These are phyloP conservation scores for Diplocarpon rosae DNA, from an alignment of 2,329 filamentous ascomycete genomes.

Conservation along the genomic window DNA sequence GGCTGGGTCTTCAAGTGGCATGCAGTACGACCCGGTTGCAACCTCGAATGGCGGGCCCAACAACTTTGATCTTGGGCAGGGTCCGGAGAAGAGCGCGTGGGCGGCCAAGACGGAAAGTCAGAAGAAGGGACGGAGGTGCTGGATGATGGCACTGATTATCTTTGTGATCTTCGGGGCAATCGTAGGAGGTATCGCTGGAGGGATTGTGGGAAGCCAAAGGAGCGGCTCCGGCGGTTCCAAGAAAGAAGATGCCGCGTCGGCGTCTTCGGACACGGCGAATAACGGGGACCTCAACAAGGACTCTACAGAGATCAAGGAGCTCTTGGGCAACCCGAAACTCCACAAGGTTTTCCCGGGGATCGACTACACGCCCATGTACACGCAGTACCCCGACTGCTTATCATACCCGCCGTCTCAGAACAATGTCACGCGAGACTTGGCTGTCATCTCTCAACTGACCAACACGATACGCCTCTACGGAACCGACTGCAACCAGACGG, in stretches of 20 bases:
- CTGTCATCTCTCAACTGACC: slow-evolving; percentile 80
- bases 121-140: slow-evolving; percentile 59
- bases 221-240: slow-evolving; percentile 10
- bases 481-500: slow-evolving; percentile 94
- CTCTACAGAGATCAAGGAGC: slow-evolving; percentile 66
- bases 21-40: slow-evolving; percentile 22
- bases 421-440: slow-evolving; percentile 85
- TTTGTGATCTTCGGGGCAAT: slow-evolving; percentile 60
- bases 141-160: slow-evolving; percentile 52
- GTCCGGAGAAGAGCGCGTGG: slow-evolving; percentile 55
- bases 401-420: slow-evolving; percentile 75
- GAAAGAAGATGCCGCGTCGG: slow-evolving; percentile 33
- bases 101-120: slow-evolving; percentile 45
- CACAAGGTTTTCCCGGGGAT: slow-evolving; percentile 93
- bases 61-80: slow-evolving; percentile 16
- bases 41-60: slow-evolving; percentile 12
- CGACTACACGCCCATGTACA: slow-evolving; percentile 87
- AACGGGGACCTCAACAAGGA: slow-evolving; percentile 65
- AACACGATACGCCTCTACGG: slow-evolving; percentile 84
- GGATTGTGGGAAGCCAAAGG: slow-evolving; percentile 26
- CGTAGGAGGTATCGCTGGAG: slow-evolving; percentile 63
- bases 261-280: slow-evolving; percentile 44
- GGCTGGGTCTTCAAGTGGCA: slow-evolving; percentile 11
- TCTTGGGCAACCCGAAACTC: slow-evolving; percentile 70
- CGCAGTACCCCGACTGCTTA: slow-evolving; percentile 79